Conservation (phyloP, 129 eudicot species). For the Chrysanthemum makinoi region DNA sequence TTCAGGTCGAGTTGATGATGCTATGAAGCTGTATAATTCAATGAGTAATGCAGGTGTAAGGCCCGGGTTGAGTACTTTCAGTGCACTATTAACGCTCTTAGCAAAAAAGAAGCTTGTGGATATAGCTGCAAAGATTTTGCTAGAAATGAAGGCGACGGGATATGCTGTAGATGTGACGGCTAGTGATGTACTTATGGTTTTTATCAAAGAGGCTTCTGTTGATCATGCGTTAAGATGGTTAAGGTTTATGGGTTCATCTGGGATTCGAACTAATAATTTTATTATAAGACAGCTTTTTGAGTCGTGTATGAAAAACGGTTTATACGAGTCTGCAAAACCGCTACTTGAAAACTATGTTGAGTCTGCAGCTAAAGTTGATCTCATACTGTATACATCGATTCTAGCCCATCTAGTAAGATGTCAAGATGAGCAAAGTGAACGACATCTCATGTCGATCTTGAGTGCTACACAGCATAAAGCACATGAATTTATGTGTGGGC, state of each 20-base stretch:
- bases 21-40: conserved; percentile 92
- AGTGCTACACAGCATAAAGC: conserved; percentile 84
- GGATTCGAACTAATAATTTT: conserved; percentile 86
- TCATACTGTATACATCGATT: conserved; percentile 91
- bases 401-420: conserved; percentile 96
- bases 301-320: conserved; percentile 95
- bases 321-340: conserved; percentile 92
- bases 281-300: conserved; percentile 89
- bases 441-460: conserved; percentile 82
- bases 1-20: conserved; percentile 85
- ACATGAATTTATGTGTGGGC: conserved; percentile 88
- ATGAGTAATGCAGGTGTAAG: conserved; percentile 87
- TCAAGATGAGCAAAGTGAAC: conserved; percentile 85
- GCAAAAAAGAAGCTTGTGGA: conserved; percentile 94
- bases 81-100: conserved; percentile 76
- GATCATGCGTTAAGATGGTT: conserved; percentile 93
- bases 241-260: conserved; percentile 90
- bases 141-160: conserved; percentile 97
- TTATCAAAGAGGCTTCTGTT: conserved; percentile 80
- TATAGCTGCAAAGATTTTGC: conserved; percentile 81
- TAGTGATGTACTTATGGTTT: conserved; percentile 95
- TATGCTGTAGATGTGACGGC: conserved; percentile 89
- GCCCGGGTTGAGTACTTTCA: conserved; percentile 73
- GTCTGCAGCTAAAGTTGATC: conserved; percentile 88
- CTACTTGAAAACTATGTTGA: conserved; percentile 89